Evolutionary conservation across 352 stramenopile species (phyloP).

Genomic region (Pseudoperonospora humuli): DNA sequence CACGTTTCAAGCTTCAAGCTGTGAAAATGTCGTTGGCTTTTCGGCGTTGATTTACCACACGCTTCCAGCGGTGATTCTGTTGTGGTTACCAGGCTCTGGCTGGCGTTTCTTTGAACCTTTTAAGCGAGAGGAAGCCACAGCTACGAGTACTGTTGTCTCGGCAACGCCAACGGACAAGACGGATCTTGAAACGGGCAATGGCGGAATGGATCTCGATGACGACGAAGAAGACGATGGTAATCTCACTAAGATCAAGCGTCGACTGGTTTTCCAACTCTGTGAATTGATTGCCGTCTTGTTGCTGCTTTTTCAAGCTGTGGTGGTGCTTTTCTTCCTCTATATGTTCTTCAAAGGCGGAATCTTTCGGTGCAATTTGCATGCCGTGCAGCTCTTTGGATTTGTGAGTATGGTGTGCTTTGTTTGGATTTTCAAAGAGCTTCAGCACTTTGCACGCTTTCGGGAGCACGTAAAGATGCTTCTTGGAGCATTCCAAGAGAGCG

Average conservation of each 20-base stretch:
- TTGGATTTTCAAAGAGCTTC: slow-evolving; percentile 53
- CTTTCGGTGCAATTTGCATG: slow-evolving; percentile 39
- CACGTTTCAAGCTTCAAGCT: slow-evolving; percentile 56
- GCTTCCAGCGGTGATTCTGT: slow-evolving; percentile 44
- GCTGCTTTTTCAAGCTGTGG: slow-evolving; percentile 44
- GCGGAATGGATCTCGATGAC: slow-evolving; percentile 21
- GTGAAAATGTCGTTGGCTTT: slow-evolving; percentile 76
- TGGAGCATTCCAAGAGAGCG: slow-evolving; percentile 71
- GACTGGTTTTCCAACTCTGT: slow-evolving; percentile 59
- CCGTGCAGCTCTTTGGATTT: slow-evolving; percentile 49
- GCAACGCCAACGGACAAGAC: slow-evolving; percentile 11
- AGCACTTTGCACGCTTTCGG: slow-evolving; percentile 67
- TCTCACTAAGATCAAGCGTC: slow-evolving; percentile 66
- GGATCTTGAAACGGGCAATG: slow-evolving; percentile 19
- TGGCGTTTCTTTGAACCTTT: slow-evolving; percentile 69
- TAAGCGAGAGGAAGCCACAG: slow-evolving; percentile 32
- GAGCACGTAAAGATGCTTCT: slow-evolving; percentile 83
- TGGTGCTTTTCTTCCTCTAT: slow-evolving; percentile 68
- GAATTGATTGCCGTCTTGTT: slow-evolving; percentile 51
- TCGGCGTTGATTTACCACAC: slow-evolving; percentile 65
- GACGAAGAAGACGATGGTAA: slow-evolving; percentile 36
- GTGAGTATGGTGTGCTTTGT: slow-evolving; percentile 49
- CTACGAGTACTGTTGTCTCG: not conserved
- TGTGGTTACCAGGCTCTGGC: slow-evolving; percentile 47
- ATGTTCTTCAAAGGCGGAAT: slow-evolving; percentile 78